These are phyloP conservation scores for Leishmania gerbilli DNA, from an alignment of 208 protist species.

Conservation along the genomic window DNA sequence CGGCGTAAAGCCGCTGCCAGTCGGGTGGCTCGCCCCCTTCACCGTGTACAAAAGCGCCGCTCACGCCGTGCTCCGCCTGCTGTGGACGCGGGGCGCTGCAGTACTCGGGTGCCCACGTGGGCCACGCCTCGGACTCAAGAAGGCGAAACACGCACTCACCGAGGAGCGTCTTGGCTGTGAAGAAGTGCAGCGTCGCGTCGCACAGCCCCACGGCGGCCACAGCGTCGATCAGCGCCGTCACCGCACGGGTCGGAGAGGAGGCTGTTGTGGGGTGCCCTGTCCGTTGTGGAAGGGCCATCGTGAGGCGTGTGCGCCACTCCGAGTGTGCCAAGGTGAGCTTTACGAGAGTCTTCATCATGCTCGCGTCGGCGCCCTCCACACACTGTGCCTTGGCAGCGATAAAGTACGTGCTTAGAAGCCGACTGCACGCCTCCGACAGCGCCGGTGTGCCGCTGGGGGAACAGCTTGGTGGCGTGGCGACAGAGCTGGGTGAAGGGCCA, in stretches of 20 bases:
- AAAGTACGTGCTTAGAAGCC: constrained; percentile 75
- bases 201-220: constrained; percentile 75
- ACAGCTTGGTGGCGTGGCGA: not conserved
- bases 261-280: not conserved
- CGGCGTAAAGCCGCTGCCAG: constrained; percentile 4
- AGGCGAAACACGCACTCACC: constrained; percentile 56
- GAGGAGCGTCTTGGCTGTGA: constrained; percentile 59
- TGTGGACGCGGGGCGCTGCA: not conserved
- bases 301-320: constrained; percentile 38
- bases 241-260: not conserved
- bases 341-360: constrained; percentile 77
- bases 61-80: no score
- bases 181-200: constrained; percentile 76
- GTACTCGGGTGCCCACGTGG: constrained; percentile 10
- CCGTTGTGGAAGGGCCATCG: not conserved
- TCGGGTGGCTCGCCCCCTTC: not conserved
- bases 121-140: constrained; percentile 34
- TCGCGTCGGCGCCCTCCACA: constrained; percentile 49
- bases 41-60: not conserved
- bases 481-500: not conserved
- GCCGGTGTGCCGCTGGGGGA: constrained; percentile 24
- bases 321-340: constrained; percentile 73
- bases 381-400: constrained; percentile 60
- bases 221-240: constrained; percentile 76
- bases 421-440: constrained; percentile 49